Evolutionary conservation across 805 yeast genomes (phyloP).

Genomic region (Ogataea allantospora): DNA sequence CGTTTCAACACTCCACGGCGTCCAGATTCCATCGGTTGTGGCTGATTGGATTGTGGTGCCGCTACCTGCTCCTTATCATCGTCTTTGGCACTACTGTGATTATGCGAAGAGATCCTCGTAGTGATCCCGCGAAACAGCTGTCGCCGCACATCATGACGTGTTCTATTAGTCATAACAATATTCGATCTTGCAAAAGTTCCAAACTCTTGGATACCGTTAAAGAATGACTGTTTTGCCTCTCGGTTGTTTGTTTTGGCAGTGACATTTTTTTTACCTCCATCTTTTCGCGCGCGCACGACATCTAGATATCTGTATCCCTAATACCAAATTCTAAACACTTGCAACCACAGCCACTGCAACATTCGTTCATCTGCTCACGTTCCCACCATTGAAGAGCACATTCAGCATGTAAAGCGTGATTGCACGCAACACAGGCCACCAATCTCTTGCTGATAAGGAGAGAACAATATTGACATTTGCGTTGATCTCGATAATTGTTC

Average conservation of each 20-base stretch:
- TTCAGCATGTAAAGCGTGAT: slow-evolving; percentile 71
- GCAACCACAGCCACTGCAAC: slow-evolving; percentile 89
- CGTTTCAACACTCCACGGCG: slow-evolving; percentile 17
- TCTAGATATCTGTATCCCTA: slow-evolving; percentile 12
- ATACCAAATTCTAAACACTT: slow-evolving; percentile 43
- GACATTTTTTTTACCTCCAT: background rate
- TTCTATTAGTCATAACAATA: slow-evolving; percentile 22
- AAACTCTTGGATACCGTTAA: background rate
- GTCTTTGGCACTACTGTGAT: slow-evolving; percentile 15
- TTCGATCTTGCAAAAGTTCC: background rate
- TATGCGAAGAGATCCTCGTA: slow-evolving; percentile 29
- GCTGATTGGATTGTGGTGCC: slow-evolving; percentile 10
- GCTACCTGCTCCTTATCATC: slow-evolving; percentile 19
- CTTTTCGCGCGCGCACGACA: slow-evolving; percentile 5
- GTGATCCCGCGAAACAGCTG: slow-evolving; percentile 36
- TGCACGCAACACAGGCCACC: slow-evolving; percentile 70
- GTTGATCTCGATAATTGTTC: slow-evolving; percentile 19
- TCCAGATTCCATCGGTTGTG: slow-evolving; percentile 10
- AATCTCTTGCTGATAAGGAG: slow-evolving; percentile 57
- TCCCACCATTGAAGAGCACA: slow-evolving; percentile 87
- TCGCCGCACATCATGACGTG: slow-evolving; percentile 32
- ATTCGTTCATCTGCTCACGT: slow-evolving; percentile 43
- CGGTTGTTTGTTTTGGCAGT: background rate
- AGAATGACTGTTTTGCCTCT: background rate
- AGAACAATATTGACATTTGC: slow-evolving; percentile 66